Evolutionary conservation across 83 land plant genomes (phyloP).

Genomic region (Thuja plicata): DNA sequence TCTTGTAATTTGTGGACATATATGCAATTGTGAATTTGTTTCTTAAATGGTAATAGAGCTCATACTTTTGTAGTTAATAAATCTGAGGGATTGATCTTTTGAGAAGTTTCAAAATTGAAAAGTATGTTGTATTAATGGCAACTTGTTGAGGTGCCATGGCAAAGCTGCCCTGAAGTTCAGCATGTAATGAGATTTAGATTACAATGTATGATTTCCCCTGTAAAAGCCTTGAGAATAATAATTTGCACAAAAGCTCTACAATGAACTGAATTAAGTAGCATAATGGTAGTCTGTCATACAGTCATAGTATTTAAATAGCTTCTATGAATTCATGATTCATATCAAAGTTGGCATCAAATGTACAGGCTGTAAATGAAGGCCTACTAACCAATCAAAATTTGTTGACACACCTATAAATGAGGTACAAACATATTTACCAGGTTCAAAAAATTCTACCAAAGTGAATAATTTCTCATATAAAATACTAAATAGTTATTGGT

Average conservation of each 20-base stretch:
- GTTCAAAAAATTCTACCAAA: too few relatives aligned
- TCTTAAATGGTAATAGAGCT: neutral
- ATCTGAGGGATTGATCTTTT: neutral
- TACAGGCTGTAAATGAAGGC: neutral
- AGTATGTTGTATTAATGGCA: neutral
- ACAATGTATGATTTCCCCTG: neutral
- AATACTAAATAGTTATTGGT: neutral
- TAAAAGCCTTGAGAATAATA: neutral
- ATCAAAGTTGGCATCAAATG: neutral
- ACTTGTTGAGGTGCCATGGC: neutral
- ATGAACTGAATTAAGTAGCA: neutral
- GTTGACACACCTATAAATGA: neutral
- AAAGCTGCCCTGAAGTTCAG: neutral
- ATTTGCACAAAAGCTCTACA: neutral
- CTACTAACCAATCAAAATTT: neutral
- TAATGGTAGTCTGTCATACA: too few relatives aligned
- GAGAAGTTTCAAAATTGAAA: neutral
- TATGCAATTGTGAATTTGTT: too few relatives aligned
- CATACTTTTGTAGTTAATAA: neutral
- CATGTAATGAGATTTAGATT: too few relatives aligned
- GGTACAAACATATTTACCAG: neutral
- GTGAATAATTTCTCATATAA: too few relatives aligned
- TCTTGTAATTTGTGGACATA: too few relatives aligned
- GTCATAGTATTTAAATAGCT: too few relatives aligned
- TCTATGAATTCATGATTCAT: neutral